A percentile compares a stretch with the other conserved stretches of the same genome.
Conservation (phyloP, 106 monocot species). For the Allium fistulosum region DNA sequence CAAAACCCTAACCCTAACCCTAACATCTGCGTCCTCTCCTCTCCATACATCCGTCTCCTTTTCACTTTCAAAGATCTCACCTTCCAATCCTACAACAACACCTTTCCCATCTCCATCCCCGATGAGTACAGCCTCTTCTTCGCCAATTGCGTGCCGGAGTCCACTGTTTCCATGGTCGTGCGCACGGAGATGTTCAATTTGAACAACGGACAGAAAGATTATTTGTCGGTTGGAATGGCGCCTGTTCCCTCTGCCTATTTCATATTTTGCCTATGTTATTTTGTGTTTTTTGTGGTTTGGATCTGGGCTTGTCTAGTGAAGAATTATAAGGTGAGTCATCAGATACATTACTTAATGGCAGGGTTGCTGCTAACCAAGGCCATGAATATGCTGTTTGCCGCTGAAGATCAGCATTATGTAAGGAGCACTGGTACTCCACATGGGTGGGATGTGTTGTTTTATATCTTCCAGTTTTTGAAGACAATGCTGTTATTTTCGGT, state of each 20-base stretch:
- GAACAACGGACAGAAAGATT: constrained; percentile 37
- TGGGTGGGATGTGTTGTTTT: constrained; percentile 92
- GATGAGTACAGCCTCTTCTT: constrained; percentile 79
- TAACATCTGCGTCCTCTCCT: constrained; percentile 42
- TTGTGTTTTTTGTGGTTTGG: constrained; percentile 49
- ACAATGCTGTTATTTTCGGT: constrained; percentile 81
- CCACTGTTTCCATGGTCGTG: constrained; percentile 45
- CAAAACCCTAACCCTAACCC: constrained; percentile 13
- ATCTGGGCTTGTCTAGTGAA: constrained; percentile 36
- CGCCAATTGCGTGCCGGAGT: constrained; percentile 41
- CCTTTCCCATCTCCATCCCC: constrained; percentile 46
- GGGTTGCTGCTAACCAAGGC: constrained; percentile 54
- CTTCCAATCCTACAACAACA: constrained; percentile 17
- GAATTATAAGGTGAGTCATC: constrained; percentile 37
- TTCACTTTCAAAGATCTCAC: constrained; percentile 60
- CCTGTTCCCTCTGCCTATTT: constrained; percentile 50
- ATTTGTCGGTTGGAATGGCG: constrained; percentile 61
- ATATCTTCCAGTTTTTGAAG: constrained; percentile 86
- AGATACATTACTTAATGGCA: constrained; percentile 82
- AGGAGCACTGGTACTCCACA: constrained; percentile 78
- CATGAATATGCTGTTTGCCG: constrained; percentile 56
- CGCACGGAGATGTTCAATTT: constrained; percentile 66
- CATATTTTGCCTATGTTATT: constrained; percentile 49
- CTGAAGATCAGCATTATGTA: constrained; percentile 89
- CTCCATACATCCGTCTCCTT: constrained; percentile 39